Evolutionary conservation across 2,329 filamentous ascomycete genomes (phyloP).

Genomic region (Chlorencoelia australis): DNA sequence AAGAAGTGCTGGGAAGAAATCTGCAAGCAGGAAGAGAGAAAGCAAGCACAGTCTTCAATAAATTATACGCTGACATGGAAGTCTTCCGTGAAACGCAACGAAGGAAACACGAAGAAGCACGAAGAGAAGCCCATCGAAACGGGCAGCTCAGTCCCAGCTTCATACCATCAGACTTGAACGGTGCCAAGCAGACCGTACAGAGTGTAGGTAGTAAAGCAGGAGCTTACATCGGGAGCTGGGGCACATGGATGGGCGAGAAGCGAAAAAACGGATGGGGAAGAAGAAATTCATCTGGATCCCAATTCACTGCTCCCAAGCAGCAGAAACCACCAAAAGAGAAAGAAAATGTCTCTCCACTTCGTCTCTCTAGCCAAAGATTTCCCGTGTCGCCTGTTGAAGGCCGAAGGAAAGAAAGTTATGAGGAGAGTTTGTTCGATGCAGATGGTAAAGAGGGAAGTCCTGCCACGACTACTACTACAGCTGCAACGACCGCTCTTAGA

Average conservation of each 20-base stretch:
- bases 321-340: constrained; percentile 13
- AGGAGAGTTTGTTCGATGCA: constrained; percentile 27
- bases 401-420: constrained; percentile 19
- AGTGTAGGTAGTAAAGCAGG: constrained; percentile 46
- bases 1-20: constrained; percentile 80
- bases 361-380: no score
- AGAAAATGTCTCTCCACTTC: constrained; percentile 7
- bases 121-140: constrained; percentile 12
- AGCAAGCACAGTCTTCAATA: constrained; percentile 78
- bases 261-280: constrained; percentile 38
- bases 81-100: constrained; percentile 64
- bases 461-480: no score
- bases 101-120: constrained; percentile 48
- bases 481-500: no score
- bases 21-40: constrained; percentile 82
- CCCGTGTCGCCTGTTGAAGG: no score
- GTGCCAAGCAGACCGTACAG: constrained; percentile 37
- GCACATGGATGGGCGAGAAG: constrained; percentile 66
- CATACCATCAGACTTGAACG: constrained; percentile 29
- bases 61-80: constrained; percentile 85
- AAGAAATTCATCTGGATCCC: no score
- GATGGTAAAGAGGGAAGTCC: constrained; percentile 13
- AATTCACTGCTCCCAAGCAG: no score
- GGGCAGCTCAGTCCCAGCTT: constrained; percentile 12
- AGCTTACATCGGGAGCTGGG: constrained; percentile 60